Conservation (phyloP, 202 grass and related monocot genomes). For the Panicum virgatum region DNA sequence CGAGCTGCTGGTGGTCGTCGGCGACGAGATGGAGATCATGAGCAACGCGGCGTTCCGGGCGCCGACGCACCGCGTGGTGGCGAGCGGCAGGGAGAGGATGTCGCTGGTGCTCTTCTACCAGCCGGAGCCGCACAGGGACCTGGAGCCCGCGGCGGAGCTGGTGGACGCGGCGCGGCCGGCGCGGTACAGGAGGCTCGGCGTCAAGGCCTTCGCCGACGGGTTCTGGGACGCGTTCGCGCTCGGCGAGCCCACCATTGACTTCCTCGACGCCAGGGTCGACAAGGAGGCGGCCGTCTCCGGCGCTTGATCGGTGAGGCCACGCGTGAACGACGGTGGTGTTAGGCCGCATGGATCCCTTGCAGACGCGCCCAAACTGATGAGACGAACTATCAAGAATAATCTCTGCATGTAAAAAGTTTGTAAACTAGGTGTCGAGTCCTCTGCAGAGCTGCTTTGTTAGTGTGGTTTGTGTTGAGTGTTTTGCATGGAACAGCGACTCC, state of each 20-base stretch:
- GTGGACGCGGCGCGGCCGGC: conserved; percentile 37
- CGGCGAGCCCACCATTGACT: conserved; percentile 48
- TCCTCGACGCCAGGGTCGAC: conserved; percentile 35
- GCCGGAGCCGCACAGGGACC: conserved; percentile 36
- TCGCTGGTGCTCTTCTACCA: conserved; percentile 53
- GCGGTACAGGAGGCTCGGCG: conserved; percentile 44
- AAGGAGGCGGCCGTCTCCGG: not conserved
- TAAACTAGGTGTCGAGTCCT: too few species aligned
- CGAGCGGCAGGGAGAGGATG: conserved; percentile 41
- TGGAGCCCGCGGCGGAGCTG: conserved; percentile 50
- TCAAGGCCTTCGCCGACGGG: conserved; percentile 31
- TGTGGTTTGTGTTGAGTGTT: too few species aligned
- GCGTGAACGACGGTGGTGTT: too few species aligned
- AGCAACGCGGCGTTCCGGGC: conserved; percentile 62
- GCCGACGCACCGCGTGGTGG: too few species aligned
- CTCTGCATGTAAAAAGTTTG: too few species aligned
- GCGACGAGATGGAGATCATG: conserved; percentile 69
- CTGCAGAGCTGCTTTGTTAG: too few species aligned
- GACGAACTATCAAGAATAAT: too few species aligned
- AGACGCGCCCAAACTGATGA: too few species aligned
- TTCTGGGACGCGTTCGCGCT: conserved; percentile 47
- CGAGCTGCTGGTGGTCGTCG: conserved; percentile 52
- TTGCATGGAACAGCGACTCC: too few species aligned
- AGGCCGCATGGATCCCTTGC: too few species aligned
- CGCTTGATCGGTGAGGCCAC: not conserved